A percentile compares a stretch with the other conserved stretches of the same genome.
These are phyloP conservation scores for Simplicillium sp. DNA, from an alignment of 2,329 filamentous ascomycete genomes.

Conservation along the genomic window DNA sequence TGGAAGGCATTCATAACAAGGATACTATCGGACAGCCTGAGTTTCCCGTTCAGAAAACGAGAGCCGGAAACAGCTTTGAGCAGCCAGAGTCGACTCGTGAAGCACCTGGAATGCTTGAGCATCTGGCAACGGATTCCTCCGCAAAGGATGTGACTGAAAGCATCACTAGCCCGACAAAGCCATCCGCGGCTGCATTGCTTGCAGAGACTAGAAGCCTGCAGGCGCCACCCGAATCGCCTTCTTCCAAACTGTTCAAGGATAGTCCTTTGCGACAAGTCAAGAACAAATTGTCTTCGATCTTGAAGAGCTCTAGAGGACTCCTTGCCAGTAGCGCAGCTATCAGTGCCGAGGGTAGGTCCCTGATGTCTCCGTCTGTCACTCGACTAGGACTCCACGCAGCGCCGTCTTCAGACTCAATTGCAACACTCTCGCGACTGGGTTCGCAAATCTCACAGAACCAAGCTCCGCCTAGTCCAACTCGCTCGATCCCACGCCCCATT, in stretches of 20 bases:
- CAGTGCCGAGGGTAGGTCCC: conserved; percentile 51
- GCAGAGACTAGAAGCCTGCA: conserved; percentile 29
- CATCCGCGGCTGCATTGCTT: conserved; percentile 28
- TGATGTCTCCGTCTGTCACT: conserved; percentile 43
- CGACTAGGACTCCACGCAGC: conserved; percentile 33
- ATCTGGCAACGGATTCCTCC: background rate
- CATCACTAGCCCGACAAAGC: background rate
- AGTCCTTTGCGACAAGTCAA: conserved; percentile 88
- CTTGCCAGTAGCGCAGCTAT: conserved; percentile 66
- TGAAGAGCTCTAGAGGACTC: conserved; percentile 79
- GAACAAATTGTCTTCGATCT: conserved; percentile 81
- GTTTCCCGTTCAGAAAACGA: conserved; percentile 4
- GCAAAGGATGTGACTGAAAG: background rate
- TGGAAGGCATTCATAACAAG: conserved; percentile 45
- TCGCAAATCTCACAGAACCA: conserved; percentile 11
- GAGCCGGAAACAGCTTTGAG: background rate
- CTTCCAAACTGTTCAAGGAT: conserved; percentile 46
- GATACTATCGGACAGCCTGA: conserved; percentile 36
- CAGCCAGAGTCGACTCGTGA: background rate
- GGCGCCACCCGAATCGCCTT: conserved; percentile 47
- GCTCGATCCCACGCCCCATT: conserved; percentile 36
- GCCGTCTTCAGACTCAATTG: conserved; percentile 40
- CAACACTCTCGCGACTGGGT: conserved; percentile 13
- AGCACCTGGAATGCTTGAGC: background rate
- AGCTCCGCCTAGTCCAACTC: conserved; percentile 28